These are phyloP conservation scores for Sporothrix inflata DNA, from an alignment of 2,329 filamentous ascomycete species.

Conservation along the genomic window DNA sequence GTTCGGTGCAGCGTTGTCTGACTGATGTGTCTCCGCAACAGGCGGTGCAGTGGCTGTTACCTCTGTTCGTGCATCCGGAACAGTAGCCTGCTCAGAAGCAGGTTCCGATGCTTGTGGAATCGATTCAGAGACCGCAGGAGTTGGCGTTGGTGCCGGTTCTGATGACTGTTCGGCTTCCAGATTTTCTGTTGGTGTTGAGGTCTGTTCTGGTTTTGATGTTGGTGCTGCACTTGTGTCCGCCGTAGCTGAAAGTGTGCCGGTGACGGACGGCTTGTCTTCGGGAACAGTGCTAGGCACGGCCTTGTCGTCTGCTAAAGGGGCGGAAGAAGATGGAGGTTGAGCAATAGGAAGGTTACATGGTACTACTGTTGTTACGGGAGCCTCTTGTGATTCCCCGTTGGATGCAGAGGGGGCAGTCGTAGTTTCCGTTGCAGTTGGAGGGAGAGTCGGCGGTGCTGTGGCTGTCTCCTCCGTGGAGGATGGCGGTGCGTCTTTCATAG, in stretches of 20 bases:
- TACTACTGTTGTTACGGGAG: not conserved
- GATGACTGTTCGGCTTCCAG: not conserved
- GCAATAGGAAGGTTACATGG: not conserved
- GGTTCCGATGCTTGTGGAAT: not conserved
- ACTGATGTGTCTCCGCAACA: not conserved
- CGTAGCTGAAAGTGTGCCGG: not conserved
- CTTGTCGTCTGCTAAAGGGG: not conserved
- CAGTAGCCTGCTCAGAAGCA: not conserved
- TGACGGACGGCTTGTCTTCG: not conserved
- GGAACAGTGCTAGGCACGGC: not conserved
- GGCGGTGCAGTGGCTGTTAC: not conserved
- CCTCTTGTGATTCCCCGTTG: not conserved
- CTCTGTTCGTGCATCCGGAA: not conserved
- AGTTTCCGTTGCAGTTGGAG: not conserved
- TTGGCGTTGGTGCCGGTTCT: slow-evolving; percentile 1
- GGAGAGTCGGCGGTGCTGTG: not conserved
- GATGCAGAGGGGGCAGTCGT: not conserved
- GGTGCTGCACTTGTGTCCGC: not conserved
- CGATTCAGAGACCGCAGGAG: not conserved
- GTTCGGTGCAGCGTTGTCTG: not conserved
- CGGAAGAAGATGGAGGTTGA: not conserved
- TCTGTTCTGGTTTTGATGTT: not conserved
- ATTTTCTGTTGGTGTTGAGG: not conserved
- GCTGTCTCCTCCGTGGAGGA: not conserved
- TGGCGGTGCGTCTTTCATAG: not conserved